phyloP scores from a whole-genome alignment of 257 asterid genomes.

The Solanum sejunctum region DNA sequence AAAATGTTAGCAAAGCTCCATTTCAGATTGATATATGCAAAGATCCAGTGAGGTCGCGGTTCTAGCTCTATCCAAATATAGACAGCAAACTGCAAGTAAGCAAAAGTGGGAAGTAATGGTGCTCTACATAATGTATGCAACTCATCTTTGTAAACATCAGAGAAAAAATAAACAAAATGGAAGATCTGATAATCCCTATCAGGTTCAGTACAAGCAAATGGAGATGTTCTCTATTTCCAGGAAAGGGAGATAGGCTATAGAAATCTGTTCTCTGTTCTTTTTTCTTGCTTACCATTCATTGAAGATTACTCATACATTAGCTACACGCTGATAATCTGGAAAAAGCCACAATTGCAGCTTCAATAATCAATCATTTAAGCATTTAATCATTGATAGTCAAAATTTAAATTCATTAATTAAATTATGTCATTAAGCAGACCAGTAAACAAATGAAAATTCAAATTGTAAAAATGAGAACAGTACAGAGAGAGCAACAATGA shows the following conservation, averaged over 20 bases:
- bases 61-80: background rate
- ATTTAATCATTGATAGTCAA: background rate
- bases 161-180: background rate
- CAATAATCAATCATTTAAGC: background rate
- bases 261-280: background rate
- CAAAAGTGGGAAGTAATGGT: background rate
- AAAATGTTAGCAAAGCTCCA: background rate
- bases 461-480: background rate
- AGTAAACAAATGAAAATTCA: background rate
- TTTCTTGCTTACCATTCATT: background rate
- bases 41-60: background rate
- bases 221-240: background rate
- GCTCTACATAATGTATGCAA: background rate
- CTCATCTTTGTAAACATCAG: background rate
- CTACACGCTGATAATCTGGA: background rate
- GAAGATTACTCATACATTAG: background rate
- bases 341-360: background rate
- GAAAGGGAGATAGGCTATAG: background rate
- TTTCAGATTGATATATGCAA: background rate
- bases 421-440: background rate
- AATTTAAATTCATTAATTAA: background rate
- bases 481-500: conserved; percentile 1
- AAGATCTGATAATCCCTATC: background rate
- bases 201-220: background rate
- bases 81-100: background rate